These are phyloP conservation scores for Fusarium odoratissimum DNA, from an alignment of 2,329 filamentous ascomycete genomes.

Conservation along the genomic window DNA sequence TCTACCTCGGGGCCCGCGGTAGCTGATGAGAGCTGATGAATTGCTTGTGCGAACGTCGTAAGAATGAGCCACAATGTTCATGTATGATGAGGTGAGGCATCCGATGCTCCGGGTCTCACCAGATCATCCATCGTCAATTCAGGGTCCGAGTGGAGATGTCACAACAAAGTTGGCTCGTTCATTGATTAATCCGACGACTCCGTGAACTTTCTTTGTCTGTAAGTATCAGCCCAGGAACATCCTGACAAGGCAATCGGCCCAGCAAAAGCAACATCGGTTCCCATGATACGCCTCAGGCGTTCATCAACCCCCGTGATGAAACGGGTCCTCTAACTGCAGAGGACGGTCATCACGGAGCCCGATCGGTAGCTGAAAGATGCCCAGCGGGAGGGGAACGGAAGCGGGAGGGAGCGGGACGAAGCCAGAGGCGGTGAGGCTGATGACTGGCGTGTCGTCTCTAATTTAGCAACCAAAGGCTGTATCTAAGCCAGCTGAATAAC, in stretches of 20 bases:
- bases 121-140: conserved; percentile 14
- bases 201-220: background rate
- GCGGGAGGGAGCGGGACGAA: conserved; percentile 44
- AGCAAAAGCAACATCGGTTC: conserved; percentile 26
- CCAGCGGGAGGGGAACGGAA: conserved; percentile 44
- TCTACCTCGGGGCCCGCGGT: conserved; percentile 19
- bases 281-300: conserved; percentile 16
- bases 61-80: conserved; percentile 20
- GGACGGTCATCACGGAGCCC: conserved; percentile 17
- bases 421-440: conserved; percentile 46
- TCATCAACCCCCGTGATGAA: conserved; percentile 24
- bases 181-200: conserved; percentile 15
- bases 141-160: conserved; percentile 34
- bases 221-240: conserved; percentile 31
- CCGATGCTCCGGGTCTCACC: conserved; percentile 12
- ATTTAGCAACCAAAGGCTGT: conserved; percentile 14
- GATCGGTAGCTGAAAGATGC: conserved; percentile 38
- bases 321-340: conserved; percentile 18
- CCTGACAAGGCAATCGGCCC: conserved; percentile 21
- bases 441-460: conserved; percentile 29
- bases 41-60: background rate
- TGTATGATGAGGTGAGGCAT: conserved; percentile 21
- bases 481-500: conserved; percentile 22
- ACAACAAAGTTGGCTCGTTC: background rate
- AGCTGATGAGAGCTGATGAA: conserved; percentile 7